Base-by-base conservation (phyloP, 495 filamentous ascomycete species). In the Xylaria scruposa region DNA sequence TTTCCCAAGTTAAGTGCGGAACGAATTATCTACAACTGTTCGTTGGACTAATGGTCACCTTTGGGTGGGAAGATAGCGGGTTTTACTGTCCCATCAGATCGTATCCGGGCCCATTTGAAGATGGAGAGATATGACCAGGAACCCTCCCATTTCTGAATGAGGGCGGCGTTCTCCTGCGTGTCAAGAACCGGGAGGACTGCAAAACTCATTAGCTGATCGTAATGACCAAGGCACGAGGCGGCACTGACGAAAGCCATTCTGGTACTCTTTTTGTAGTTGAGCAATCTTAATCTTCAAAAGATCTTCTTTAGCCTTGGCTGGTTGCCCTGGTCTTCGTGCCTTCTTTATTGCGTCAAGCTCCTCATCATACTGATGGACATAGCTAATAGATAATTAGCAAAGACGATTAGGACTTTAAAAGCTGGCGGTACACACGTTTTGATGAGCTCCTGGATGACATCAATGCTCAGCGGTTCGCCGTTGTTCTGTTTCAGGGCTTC, bases 261-360 rank as follows among this genome's bases (percentile, higher is more conserved):
- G 86, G 73, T 93, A 92, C 82, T 99, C 96, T 77, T 91, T 91
- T 74, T 91, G 83, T 73, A 98, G 93, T 24, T 82, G 82, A 24
- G 86, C 85, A 59, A 92, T 90, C 59, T 89, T 88, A 75, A 94
- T 90, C 72, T 86, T 88, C 31, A 98, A 82, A 5, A 92, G 81
- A 78, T 94, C 93, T 76, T 97, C 94, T 66, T 89, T 88, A 38
- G 90, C 87, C 75, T 88, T 92, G 5, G 94, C 83, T 29, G 97
- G 94, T 38, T 96, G 89, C 19, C 97, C 95, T 49, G 93, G 87
- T 29, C 97, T 88, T 15, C 94, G 90, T 59, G 92, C 87, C 73
- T 89, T 90, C 79, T 94, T 91, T 67, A 96, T 79, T 67, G 88
- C 83, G 53, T 88, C 86, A 46, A 96, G 86, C 73, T 97, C 94